phyloP scores from a whole-genome alignment of 331 rosid genomes.

The Rhamnella rubrinervis region DNA sequence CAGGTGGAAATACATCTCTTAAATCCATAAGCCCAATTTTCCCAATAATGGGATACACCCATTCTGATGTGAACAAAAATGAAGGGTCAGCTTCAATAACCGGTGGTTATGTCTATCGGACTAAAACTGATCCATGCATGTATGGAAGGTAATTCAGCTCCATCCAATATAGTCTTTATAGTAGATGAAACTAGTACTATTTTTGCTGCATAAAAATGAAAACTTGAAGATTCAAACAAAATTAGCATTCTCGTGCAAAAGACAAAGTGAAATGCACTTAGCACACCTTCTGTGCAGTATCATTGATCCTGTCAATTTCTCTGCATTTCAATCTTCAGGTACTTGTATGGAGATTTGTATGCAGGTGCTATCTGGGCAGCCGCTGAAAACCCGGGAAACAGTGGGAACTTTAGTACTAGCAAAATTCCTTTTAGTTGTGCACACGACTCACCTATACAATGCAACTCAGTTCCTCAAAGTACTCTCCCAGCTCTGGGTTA shows the following conservation, averaged over 20 bases:
- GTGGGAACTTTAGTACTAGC: slow-evolving; percentile 66
- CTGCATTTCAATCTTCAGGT: slow-evolving; percentile 41
- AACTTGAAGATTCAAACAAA: background rate
- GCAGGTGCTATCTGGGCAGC: slow-evolving; percentile 72
- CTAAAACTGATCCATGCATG: slow-evolving; percentile 81
- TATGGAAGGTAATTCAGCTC: slow-evolving; percentile 63
- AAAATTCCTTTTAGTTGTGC: slow-evolving; percentile 67
- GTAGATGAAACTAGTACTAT: background rate
- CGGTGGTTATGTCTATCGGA: slow-evolving; percentile 83
- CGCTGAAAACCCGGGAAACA: slow-evolving; percentile 61
- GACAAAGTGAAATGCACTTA: background rate
- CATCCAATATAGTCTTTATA: background rate
- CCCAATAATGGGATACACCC: slow-evolving; percentile 79
- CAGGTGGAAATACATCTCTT: slow-evolving; percentile 54
- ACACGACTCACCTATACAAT: slow-evolving; percentile 61
- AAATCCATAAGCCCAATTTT: slow-evolving; percentile 50
- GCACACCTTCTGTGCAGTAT: background rate
- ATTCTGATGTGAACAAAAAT: slow-evolving; percentile 58
- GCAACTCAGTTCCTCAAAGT: slow-evolving; percentile 49
- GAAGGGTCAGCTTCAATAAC: slow-evolving; percentile 78
- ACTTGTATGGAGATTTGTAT: slow-evolving; percentile 79
- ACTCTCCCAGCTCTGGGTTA: slow-evolving; percentile 68
- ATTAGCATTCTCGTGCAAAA: background rate
- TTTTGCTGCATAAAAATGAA: background rate
- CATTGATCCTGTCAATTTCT: slow-evolving; percentile 8